Evolutionary conservation across 2,329 filamentous ascomycete genomes (phyloP).

Genomic region (Onygenales sp.): DNA sequence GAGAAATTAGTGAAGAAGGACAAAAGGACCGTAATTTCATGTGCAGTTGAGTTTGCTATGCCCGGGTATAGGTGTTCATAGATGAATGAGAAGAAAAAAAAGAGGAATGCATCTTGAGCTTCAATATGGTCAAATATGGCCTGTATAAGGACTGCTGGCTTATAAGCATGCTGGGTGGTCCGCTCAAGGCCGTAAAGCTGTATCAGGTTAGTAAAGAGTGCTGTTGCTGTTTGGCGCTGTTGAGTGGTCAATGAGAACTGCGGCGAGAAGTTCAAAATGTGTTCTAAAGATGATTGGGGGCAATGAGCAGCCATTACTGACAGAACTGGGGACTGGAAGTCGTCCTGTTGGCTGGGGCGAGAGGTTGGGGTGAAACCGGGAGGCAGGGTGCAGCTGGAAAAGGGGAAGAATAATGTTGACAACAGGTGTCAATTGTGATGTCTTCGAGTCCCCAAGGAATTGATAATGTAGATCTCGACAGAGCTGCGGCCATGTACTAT

Average conservation of each 20-base stretch:
- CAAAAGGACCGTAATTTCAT: conserved; percentile 5
- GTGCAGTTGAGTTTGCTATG: conserved; percentile 1
- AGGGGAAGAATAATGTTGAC: too few relatives aligned
- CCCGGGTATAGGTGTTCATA: conserved; percentile 7
- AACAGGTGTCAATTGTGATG: too few relatives aligned
- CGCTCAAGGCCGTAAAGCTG: conserved; percentile 8
- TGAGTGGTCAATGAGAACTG: conserved; percentile 4
- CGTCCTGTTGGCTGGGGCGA: too few relatives aligned
- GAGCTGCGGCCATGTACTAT: not conserved
- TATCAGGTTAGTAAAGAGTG: conserved; percentile 6
- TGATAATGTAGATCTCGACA: too few relatives aligned
- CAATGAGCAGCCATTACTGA: not conserved
- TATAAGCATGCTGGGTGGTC: conserved; percentile 7
- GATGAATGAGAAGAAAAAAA: conserved; percentile 12
- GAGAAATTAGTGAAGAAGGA: conserved; percentile 10
- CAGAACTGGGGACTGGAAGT: too few relatives aligned
- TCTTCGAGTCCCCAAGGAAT: too few relatives aligned
- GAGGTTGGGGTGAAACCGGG: too few relatives aligned
- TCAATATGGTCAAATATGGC: conserved; percentile 9
- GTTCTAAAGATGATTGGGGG: conserved; percentile 9
- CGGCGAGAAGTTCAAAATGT: conserved; percentile 8
- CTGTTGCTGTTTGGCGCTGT: conserved; percentile 6
- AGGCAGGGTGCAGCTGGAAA: too few relatives aligned
- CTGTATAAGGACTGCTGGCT: conserved; percentile 11
- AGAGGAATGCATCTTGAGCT: conserved; percentile 13